phyloP scores from a whole-genome alignment of 148 eudicot species.

The Suaeda aralocaspica region DNA sequence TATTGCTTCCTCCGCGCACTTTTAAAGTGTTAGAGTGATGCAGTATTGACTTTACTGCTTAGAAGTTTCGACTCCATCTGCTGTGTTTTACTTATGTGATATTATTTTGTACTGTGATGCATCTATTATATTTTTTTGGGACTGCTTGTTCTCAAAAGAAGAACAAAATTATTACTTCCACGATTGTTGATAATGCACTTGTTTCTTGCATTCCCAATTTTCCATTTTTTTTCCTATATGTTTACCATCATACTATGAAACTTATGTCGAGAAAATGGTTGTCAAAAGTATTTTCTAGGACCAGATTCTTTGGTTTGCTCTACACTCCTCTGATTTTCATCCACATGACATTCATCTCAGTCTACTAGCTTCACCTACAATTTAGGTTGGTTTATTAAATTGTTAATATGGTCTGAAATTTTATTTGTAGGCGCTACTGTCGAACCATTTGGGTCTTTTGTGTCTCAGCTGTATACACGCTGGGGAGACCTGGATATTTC shows the following conservation, averaged over 20 bases:
- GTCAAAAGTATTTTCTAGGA: neutral
- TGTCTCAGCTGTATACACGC: constrained; percentile 77
- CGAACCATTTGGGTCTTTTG: constrained; percentile 96
- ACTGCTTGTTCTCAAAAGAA: neutral
- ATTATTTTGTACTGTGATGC: neutral
- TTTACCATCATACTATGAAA: neutral
- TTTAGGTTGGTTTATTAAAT: neutral
- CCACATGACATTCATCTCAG: neutral
- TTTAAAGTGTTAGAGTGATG: neutral
- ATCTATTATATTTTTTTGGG: neutral
- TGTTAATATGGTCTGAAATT: neutral
- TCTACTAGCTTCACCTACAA: neutral
- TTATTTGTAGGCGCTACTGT: constrained; percentile 82
- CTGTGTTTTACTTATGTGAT: neutral
- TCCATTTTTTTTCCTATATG: neutral
- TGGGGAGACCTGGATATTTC: constrained; percentile 97
- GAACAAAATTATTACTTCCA: neutral
- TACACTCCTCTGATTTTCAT: neutral
- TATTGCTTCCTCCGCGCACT: neutral
- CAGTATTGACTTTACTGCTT: neutral
- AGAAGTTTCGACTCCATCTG: neutral
- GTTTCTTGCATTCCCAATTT: neutral
- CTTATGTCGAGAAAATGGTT: neutral
- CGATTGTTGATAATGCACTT: neutral
- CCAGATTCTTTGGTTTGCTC: neutral